These are phyloP conservation scores for Immersiporthe knoxdaviesiana DNA, from an alignment of 2,329 filamentous ascomycete species.

Conservation along the genomic window DNA sequence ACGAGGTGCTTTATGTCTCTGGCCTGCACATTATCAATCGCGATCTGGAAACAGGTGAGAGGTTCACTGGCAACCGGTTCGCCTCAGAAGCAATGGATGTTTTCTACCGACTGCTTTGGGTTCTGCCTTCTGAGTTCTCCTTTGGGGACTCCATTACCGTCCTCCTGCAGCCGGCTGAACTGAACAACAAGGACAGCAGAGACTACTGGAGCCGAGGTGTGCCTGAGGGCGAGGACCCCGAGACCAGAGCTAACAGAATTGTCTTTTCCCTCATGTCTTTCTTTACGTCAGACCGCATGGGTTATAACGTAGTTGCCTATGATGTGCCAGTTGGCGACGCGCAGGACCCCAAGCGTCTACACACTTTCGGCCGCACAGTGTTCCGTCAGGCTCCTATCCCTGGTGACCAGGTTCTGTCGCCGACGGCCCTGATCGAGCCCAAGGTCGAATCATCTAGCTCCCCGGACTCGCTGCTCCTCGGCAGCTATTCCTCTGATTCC, in stretches of 20 bases:
- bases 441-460: background rate
- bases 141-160: background rate
- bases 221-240: background rate
- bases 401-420: background rate
- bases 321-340: background rate
- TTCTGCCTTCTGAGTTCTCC: background rate
- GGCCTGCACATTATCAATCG: background rate
- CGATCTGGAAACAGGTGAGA: background rate
- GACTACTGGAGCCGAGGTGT: background rate
- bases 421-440: background rate
- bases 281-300: background rate
- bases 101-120: background rate
- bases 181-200: background rate
- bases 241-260: background rate
- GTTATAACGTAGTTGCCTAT: background rate
- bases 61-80: background rate
- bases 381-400: background rate
- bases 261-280: background rate
- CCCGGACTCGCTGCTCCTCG: background rate
- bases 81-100: background rate
- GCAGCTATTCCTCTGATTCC: background rate
- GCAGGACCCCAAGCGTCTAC: background rate
- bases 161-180: background rate
- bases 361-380: background rate
- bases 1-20: background rate